phyloP scores from a whole-genome alignment of 2,329 filamentous ascomycete species.

The Cercospora zeae-maydis region DNA sequence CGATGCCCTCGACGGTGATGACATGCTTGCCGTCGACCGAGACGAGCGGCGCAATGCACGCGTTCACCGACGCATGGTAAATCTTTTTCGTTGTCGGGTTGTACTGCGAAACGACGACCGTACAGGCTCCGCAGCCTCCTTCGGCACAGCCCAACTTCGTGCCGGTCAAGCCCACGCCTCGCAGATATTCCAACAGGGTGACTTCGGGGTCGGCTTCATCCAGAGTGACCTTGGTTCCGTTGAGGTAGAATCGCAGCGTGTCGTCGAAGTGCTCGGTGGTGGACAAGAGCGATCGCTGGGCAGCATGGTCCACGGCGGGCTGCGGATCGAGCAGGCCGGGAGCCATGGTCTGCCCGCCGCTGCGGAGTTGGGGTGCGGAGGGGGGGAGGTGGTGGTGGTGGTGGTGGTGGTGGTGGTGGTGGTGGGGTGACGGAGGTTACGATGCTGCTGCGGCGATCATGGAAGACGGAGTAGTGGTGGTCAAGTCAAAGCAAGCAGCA shows the following conservation, averaged over 20 bases:
- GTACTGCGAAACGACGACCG: slow-evolving; percentile 87
- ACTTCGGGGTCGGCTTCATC: slow-evolving; percentile 87
- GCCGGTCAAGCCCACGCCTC: slow-evolving; percentile 88
- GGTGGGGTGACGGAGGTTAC: neutral
- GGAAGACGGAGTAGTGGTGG: neutral
- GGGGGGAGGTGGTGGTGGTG: neutral
- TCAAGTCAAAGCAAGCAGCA: neutral
- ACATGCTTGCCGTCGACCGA: slow-evolving; percentile 97
- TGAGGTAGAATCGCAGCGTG: slow-evolving; percentile 87
- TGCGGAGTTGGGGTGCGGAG: too few relatives aligned
- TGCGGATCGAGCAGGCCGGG: slow-evolving; percentile 54
- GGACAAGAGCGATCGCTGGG: slow-evolving; percentile 50
- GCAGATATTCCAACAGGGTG: slow-evolving; percentile 86
- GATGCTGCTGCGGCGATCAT: neutral
- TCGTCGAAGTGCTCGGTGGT: slow-evolving; percentile 79
- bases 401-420: neutral
- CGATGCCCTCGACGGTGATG: slow-evolving; percentile 95
- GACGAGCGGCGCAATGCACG: slow-evolving; percentile 86
- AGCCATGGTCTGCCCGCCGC: slow-evolving; percentile 47
- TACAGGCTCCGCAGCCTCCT: slow-evolving; percentile 94
- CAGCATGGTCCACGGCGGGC: slow-evolving; percentile 46
- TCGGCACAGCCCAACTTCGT: slow-evolving; percentile 97
- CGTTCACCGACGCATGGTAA: slow-evolving; percentile 95
- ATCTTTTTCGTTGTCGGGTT: slow-evolving; percentile 90
- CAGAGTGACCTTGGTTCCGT: slow-evolving; percentile 82